Percentiles rank a stretch among this genome's conserved stretches.
These are phyloP conservation scores for Beauveria medogensis DNA, from an alignment of 2,329 filamentous ascomycete species.

Conservation along the genomic window DNA sequence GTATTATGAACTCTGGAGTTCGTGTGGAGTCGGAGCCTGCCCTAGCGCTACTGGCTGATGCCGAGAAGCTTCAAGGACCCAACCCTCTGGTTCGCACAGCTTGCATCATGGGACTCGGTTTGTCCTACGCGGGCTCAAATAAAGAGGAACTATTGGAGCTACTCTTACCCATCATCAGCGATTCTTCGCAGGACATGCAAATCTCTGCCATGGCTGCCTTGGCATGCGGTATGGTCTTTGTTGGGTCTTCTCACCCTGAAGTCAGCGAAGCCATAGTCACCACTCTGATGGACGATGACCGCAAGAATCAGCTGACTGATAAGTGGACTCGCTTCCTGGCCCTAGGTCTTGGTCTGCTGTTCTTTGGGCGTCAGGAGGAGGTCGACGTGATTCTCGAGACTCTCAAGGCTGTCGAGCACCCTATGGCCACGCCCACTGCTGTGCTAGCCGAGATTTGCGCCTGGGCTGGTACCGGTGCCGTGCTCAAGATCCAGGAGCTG, in stretches of 20 bases:
- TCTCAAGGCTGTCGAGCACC: slow-evolving; percentile 92
- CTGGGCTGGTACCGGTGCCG: slow-evolving; percentile 94
- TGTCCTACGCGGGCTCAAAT: slow-evolving; percentile 91
- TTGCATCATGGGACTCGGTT: slow-evolving; percentile 90
- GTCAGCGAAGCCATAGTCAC: slow-evolving; percentile 88
- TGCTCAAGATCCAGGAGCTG: slow-evolving; percentile 93
- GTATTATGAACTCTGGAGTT: slow-evolving; percentile 92
- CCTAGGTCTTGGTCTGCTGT: slow-evolving; percentile 84
- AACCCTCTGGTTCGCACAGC: slow-evolving; percentile 71
- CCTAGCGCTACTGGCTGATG: slow-evolving; percentile 73
- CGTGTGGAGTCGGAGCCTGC: slow-evolving; percentile 84
- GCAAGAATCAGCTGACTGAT: slow-evolving; percentile 83
- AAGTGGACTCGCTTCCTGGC: slow-evolving; percentile 98
- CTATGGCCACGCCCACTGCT: slow-evolving; percentile 91
- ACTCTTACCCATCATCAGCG: slow-evolving; percentile 78
- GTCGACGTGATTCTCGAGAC: slow-evolving; percentile 98
- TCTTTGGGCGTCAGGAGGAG: slow-evolving; percentile 95
- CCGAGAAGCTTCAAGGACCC: slow-evolving; percentile 70
- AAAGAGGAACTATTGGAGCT: slow-evolving; percentile 80
- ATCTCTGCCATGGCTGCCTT: slow-evolving; percentile 93
- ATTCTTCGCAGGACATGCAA: slow-evolving; percentile 84
- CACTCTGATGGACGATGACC: slow-evolving; percentile 88
- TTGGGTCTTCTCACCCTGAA: slow-evolving; percentile 85
- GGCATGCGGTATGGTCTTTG: slow-evolving; percentile 81
- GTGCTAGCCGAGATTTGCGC: slow-evolving; percentile 94